Evolutionary conservation across 1,284 basidiomycete genomes (phyloP).

Genomic region (Lentinula novae-zelandiae): DNA sequence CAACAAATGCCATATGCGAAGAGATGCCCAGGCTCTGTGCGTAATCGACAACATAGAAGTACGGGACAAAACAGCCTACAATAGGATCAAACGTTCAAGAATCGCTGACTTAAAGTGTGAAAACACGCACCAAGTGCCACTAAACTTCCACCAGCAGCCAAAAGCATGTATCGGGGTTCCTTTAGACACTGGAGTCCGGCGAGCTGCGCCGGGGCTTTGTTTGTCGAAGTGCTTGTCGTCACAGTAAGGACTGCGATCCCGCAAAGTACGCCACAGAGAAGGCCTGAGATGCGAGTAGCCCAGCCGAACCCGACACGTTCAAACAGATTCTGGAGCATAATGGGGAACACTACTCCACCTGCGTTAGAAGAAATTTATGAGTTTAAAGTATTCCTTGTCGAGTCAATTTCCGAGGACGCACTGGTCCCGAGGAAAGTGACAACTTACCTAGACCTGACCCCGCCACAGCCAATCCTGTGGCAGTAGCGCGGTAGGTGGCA

Average conservation of each 20-base stretch:
- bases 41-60: slow-evolving; percentile 60
- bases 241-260: slow-evolving; percentile 39
- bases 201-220: slow-evolving; percentile 18
- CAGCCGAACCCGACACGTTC: slow-evolving; percentile 54
- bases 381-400: background rate
- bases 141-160: slow-evolving; percentile 44
- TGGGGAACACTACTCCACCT: slow-evolving; percentile 67
- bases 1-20: slow-evolving; percentile 39
- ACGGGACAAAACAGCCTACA: slow-evolving; percentile 58
- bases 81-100: background rate
- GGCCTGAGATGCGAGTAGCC: slow-evolving; percentile 49
- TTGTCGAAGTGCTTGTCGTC: slow-evolving; percentile 14
- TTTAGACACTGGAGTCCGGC: slow-evolving; percentile 24
- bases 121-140: slow-evolving; percentile 41
- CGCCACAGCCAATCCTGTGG: slow-evolving; percentile 49
- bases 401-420: slow-evolving; percentile 10
- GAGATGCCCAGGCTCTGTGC: slow-evolving; percentile 26
- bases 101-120: background rate
- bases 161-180: slow-evolving; percentile 41
- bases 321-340: slow-evolving; percentile 60
- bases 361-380: background rate
- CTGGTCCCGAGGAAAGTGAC: background rate
- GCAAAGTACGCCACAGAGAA: slow-evolving; percentile 39
- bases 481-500: slow-evolving; percentile 53
- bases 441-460: slow-evolving; percentile 51